Base-by-base conservation (phyloP, 2,329 filamentous ascomycete genomes). In the Aquanectria penicillioides region DNA sequence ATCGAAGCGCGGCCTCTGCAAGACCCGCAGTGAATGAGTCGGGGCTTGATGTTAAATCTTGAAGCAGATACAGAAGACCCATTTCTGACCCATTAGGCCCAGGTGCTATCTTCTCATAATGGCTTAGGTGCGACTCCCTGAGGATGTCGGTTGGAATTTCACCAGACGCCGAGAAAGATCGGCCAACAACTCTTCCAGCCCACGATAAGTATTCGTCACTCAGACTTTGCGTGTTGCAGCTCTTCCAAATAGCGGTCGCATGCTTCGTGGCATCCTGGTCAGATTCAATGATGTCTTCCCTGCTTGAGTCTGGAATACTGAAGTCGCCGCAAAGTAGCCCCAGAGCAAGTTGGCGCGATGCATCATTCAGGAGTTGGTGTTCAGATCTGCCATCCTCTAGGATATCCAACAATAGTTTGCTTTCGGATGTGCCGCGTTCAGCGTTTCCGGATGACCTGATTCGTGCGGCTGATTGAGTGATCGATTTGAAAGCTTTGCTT, bases 121-220 rank as follows among this genome's bases (percentile, higher is more conserved):
- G 76, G 12, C 78, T 74, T 6, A 90, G 74, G 13, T 78, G 78
- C 2, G 86, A 87, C 70, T 91, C 89, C 22, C 82, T 79, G 2
- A 89, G 73, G 40, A 91, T 79, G 44, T 85, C 85, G 29, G 80
- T 73, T 13, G 87, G 85, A 6, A 92, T 83, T 52, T 86, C 81
- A 2, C 93, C 93, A 23, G 88, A 91, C 13, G 91, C 85, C 33
- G 90, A 88, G 75, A 94, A 98, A 0, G 92, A 89, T 71, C 93
- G 86, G 7, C 96, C 95, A 38, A 98, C 81, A 2, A 94, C 90
- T 62, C 89, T 86, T 3, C 92, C 94, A 38, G 92, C 91, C 96
- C 96, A 99, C 1, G 91, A 79, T 1, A 93, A 79, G 72, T 95
- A 97, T 13, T 87, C 84, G 22, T 85, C 78, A 54, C 88, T 90